Conservation (phyloP, 192 early-diverging fungal species). For the Phycomyces nitens region DNA sequence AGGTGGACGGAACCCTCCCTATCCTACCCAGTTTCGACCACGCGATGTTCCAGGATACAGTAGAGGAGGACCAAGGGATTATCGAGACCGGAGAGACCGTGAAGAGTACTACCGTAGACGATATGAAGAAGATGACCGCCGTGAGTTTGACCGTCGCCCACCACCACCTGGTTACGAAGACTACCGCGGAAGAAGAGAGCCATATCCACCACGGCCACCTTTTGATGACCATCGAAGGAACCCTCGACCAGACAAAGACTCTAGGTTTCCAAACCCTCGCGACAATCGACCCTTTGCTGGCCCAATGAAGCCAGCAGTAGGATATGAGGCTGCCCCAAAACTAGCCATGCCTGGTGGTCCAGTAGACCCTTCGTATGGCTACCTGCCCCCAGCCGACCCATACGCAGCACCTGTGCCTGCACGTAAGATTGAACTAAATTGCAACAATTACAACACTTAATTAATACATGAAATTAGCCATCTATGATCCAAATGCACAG, state of each 20-base stretch:
- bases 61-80: slow-evolving; percentile 35
- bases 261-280: background rate
- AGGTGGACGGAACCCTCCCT: slow-evolving; percentile 6
- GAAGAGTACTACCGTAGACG: slow-evolving; percentile 45
- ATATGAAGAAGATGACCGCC: slow-evolving; percentile 39
- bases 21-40: slow-evolving; percentile 18
- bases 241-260: background rate
- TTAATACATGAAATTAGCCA: too few species aligned
- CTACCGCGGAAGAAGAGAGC: slow-evolving; percentile 4
- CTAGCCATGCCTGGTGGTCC: background rate
- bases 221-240: background rate
- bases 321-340: background rate
- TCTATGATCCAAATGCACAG: too few species aligned
- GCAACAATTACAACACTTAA: too few species aligned
- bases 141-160: slow-evolving; percentile 28
- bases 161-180: slow-evolving; percentile 22
- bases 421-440: too few species aligned
- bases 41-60: slow-evolving; percentile 27
- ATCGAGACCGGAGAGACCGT: slow-evolving; percentile 36
- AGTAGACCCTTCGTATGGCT: background rate
- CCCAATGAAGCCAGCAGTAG: too few species aligned
- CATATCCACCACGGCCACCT: background rate
- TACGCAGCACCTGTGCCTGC: background rate
- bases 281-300: background rate
- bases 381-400: background rate